Conservation (phyloP, 2,329 filamentous ascomycete species). For the Penicillium vulpinum region DNA sequence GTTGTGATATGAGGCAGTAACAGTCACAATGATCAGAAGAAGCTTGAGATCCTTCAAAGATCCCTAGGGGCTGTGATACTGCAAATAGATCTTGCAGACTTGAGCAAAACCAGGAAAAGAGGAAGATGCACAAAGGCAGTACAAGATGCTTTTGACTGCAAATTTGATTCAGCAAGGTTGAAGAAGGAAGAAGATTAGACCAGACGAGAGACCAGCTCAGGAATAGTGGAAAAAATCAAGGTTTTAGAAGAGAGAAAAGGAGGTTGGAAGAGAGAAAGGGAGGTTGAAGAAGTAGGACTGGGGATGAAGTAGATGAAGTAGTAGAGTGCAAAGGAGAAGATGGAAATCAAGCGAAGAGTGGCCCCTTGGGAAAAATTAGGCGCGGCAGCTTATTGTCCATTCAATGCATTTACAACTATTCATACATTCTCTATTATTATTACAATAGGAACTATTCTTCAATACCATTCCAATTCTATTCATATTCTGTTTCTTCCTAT, state of each 20-base stretch:
- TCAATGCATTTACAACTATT: neutral
- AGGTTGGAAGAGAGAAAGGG: neutral
- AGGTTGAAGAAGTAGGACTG: neutral
- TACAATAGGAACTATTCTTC: neutral
- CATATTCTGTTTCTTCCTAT: neutral
- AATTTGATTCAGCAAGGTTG: neutral
- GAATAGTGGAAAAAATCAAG: neutral
- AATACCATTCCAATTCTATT: neutral
- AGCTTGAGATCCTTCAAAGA: neutral
- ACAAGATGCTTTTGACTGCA: slow-evolving; percentile 1
- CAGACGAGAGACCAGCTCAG: slow-evolving; percentile 1
- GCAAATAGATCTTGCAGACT: neutral
- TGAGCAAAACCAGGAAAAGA: neutral
- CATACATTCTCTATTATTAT: neutral
- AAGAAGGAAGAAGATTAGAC: neutral
- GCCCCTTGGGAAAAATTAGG: slow-evolving; percentile 15
- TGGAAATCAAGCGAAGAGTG: slow-evolving; percentile 14
- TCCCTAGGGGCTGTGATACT: neutral
- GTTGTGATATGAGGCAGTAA: neutral
- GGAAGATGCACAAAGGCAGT: neutral
- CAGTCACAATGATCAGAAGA: neutral
- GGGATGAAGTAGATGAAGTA: neutral
- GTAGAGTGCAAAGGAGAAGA: slow-evolving; percentile 1
- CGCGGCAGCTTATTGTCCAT: slow-evolving; percentile 12
- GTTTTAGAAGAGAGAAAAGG: neutral